Evolutionary conservation across 169 alveolate species (phyloP), one percentile per base, ranked within the genome.

Genomic region (Toxoplasma gondii): DNA sequence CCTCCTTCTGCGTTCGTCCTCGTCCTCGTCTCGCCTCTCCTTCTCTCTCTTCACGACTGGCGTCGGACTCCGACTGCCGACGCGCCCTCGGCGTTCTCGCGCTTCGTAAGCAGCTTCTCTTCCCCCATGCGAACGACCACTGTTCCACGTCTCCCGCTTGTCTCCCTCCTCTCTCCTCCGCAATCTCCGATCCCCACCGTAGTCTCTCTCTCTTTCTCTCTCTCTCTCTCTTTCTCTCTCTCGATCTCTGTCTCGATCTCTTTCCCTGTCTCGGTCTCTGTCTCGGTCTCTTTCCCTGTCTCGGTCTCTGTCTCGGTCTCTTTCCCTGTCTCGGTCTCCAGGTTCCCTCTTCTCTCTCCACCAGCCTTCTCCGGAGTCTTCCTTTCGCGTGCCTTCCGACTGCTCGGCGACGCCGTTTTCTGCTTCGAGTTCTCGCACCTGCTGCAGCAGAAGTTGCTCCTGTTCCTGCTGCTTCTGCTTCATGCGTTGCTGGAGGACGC

Each of bases 401-500:
- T 38, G 64, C 36, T 82, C 67, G 45, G 53, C 49, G 36, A 24
- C 44, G 81, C 38, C 84, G 36, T 53, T 88, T 27, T 88, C 92
- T 83, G 22, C 12, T 64, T 88, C 84, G 41, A 88, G 83, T 84
- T 54, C 81, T 9, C 84, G 81, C 54, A 54, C 92, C 39, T 88
- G 92, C 58, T 58, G 43, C 38, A 38, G 45, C 10, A 38, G 54
- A 22, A 38, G 81, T n/a, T 58, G 69, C 58, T 88, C 83, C 64
- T 54, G 92, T 53, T 88, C 67, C 84, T 88, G 92, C 84, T 88
- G 92, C 84, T 27, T 19, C 39, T 58, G 92, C 29, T 41, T 44
- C 93, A 38, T 87, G 69, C 87, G 93, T 38, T 86, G 92, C 82
- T 64, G 90, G 87, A 44, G 92, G 39, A 67, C 95, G 92, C 39